phyloP scores from a whole-genome alignment of 179 eudicot species.

The Carnegiea gigantea region DNA sequence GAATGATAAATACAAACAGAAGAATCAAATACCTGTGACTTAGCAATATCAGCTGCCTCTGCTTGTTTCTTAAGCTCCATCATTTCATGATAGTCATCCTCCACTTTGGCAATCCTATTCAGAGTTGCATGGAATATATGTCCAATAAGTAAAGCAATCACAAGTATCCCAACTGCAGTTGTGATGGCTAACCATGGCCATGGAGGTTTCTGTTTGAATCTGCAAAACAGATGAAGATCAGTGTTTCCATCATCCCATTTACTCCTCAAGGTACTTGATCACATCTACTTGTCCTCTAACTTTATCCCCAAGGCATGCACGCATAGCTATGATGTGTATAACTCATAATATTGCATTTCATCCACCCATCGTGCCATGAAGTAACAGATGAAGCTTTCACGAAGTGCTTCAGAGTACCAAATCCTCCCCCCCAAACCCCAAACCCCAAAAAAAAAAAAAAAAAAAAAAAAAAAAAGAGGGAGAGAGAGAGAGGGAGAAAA shows the following conservation, averaged over 20 bases:
- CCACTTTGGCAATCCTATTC: constrained; percentile 66
- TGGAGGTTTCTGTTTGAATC: constrained; percentile 73
- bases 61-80: constrained; percentile 70
- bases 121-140: constrained; percentile 66
- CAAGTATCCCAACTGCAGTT: constrained; percentile 49
- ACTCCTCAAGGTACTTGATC: background rate
- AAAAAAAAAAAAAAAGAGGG: no score
- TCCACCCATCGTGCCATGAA: background rate
- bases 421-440: no score
- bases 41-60: constrained; percentile 84
- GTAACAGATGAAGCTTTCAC: background rate
- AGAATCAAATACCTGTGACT: constrained; percentile 55
- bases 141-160: constrained; percentile 63
- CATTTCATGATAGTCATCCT: constrained; percentile 75
- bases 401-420: no score
- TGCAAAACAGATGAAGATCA: constrained; percentile 25
- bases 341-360: background rate
- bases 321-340: background rate
- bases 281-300: background rate
- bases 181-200: constrained; percentile 67
- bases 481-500: no score
- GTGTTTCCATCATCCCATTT: background rate
- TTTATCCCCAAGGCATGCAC: background rate
- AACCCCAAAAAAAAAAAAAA: background rate
- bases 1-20: background rate